Evolutionary conservation across 2,329 filamentous ascomycete genomes (phyloP), one percentile per base, ranked within the genome.

Genomic region (Diaporthe sp.): DNA sequence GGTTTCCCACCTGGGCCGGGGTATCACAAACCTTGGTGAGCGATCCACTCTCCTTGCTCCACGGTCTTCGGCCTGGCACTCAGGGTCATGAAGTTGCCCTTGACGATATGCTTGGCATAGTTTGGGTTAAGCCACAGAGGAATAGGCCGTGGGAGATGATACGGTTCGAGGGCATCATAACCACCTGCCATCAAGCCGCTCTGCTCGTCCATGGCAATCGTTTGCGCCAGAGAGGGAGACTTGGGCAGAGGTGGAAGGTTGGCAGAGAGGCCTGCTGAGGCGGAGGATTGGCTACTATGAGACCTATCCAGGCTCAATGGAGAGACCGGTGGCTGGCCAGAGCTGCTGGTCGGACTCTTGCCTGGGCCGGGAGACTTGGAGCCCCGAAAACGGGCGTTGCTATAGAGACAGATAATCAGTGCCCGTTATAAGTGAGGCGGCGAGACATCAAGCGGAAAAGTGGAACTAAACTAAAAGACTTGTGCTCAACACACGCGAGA

Each of bases 51-150:
- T 79, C 95, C 96, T 82, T 95, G 92, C 81, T 98, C 96, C 61
- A 98, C 94, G 74, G 97, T 96, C 87, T 96, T 96, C 31, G 96
- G 96, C 82, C 96, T 94, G 68, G 95, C 95, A 81, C 96, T 97
- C 76, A 98, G 86, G 15, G 96, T 98, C 93, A 98, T 95, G 83
- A 98, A 98, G 87, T 98, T 98, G 76, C 96, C 96, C 87, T 96
- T 98, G 81, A 98, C 96, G 78, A 98, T 98, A 81, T 98, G 92
- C 82, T 93, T 94, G 73, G 94, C 93, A 82, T 94, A 94, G 77
- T 91, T 87, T 74, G 93, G 89, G 81, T 94, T 93, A 81, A 95
- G 91, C 92, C 94, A 95, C 77, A 94, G 86, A 22, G 94, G 94
- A 76, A 92, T 87, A 44, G 91, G 90, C 55, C 91, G 89, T 75